These are phyloP conservation scores for Rhododendron molle DNA, from an alignment of 148 eudicot species.

Conservation along the genomic window DNA sequence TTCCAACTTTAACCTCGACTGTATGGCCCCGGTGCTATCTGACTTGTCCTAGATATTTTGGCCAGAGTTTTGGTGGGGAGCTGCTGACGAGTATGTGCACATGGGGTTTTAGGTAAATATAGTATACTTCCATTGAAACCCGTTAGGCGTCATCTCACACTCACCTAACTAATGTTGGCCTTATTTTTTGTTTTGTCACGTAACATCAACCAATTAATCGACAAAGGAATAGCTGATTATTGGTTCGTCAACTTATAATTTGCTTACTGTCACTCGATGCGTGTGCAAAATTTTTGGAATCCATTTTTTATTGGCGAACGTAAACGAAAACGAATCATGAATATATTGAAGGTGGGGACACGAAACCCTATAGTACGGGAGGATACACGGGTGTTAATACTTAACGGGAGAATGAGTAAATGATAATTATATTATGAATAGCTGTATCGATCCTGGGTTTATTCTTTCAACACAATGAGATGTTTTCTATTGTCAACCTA, in stretches of 20 bases:
- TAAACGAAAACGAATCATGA: not conserved
- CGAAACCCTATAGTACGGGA: not conserved
- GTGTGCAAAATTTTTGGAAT: no score
- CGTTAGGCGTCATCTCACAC: not conserved
- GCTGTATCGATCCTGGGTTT: no score
- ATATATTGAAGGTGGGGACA: not conserved
- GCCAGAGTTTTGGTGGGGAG: not conserved
- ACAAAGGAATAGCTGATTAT: not conserved
- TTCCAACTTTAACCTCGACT: not conserved
- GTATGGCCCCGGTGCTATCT: not conserved
- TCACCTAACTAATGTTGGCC: not conserved
- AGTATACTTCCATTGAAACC: no score
- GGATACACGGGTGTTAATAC: no score
- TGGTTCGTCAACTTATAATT: not conserved
- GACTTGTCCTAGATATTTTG: constrained; percentile 7
- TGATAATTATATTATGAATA: no score
- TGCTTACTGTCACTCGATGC: no score
- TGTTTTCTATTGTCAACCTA: no score
- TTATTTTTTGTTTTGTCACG: not conserved
- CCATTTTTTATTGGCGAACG: not conserved
- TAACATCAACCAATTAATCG: not conserved
- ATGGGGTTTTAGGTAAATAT: no score
- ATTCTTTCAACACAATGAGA: no score
- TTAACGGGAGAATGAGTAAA: not conserved
- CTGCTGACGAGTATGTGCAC: not conserved